phyloP scores from a whole-genome alignment of 495 filamentous ascomycete genomes.

The Astrocystis sublimbata region DNA sequence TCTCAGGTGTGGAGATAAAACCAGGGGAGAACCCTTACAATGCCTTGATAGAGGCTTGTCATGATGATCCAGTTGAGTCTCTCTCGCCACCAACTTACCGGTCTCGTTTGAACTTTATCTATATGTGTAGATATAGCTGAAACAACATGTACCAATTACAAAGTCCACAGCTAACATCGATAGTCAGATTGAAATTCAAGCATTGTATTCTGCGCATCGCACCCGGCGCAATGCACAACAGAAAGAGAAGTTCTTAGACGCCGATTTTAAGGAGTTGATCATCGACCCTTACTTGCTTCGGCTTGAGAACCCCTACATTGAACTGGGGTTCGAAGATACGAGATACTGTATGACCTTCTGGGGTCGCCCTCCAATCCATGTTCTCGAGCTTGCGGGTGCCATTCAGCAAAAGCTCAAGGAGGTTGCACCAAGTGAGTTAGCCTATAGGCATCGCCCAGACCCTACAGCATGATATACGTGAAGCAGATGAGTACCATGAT shows the following conservation, averaged over 20 bases:
- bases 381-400: slow-evolving; percentile 63
- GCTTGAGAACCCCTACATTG: slow-evolving; percentile 57
- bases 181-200: slow-evolving; percentile 66
- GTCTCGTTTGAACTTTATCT: not conserved
- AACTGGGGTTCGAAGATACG: slow-evolving; percentile 68
- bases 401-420: slow-evolving; percentile 65
- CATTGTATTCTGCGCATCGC: slow-evolving; percentile 71
- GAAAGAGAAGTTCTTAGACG: slow-evolving; percentile 63
- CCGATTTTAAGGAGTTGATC: slow-evolving; percentile 67
- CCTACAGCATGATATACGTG: not conserved
- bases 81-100: not conserved
- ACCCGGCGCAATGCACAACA: slow-evolving; percentile 70
- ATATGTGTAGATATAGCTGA: not conserved
- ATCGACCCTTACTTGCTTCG: slow-evolving; percentile 75
- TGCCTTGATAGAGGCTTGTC: slow-evolving; percentile 63
- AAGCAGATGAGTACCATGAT: not conserved
- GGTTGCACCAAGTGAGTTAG: slow-evolving; percentile 63
- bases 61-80: slow-evolving; percentile 59
- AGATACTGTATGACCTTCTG: slow-evolving; percentile 84
- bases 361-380: slow-evolving; percentile 74
- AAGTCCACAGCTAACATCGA: slow-evolving; percentile 18
- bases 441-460: not conserved
- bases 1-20: slow-evolving; percentile 52
- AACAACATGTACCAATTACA: not conserved
- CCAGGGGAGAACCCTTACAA: slow-evolving; percentile 72